These are phyloP conservation scores for Stellera chamaejasme DNA, from an alignment of 345 rosid species.

Conservation along the genomic window DNA sequence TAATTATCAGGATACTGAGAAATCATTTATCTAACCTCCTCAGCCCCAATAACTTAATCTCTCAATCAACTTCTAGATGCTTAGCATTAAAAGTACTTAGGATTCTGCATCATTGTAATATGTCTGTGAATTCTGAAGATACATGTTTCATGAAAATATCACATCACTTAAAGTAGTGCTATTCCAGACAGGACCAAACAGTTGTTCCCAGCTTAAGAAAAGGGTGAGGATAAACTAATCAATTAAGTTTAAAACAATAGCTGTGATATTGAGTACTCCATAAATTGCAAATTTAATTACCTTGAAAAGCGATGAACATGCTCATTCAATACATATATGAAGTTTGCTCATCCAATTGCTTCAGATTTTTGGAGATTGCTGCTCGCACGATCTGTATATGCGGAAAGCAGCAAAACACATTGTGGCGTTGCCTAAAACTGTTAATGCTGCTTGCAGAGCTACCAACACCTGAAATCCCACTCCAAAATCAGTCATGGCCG, in stretches of 20 bases:
- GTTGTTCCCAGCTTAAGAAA: too few relatives aligned
- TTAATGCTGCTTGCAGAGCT: slow-evolving; percentile 76
- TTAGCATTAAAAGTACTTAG: not conserved
- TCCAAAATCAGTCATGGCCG: not conserved
- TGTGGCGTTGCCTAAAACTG: slow-evolving; percentile 75
- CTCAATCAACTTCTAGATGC: not conserved
- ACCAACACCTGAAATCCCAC: slow-evolving; percentile 48
- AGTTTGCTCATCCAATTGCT: slow-evolving; percentile 6
- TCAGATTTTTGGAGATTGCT: slow-evolving; percentile 39
- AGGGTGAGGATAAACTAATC: too few relatives aligned
- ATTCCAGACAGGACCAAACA: too few relatives aligned
- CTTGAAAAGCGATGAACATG: not conserved
- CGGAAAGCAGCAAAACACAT: slow-evolving; percentile 82
- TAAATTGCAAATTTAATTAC: too few relatives aligned
- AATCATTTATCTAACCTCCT: too few relatives aligned
- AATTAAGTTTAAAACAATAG: too few relatives aligned
- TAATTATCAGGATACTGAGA: too few relatives aligned
- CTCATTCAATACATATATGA: not conserved
- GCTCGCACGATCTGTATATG: slow-evolving; percentile 43
- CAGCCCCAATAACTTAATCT: too few relatives aligned
- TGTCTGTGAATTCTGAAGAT: not conserved
- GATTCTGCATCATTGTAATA: not conserved
- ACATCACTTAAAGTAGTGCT: not conserved
- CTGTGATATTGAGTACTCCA: too few relatives aligned
- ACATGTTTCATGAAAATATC: not conserved